Percentiles rank a stretch among this genome's conserved stretches.
Evolutionary conservation across 225 moss, liverwort and hornwort genomes (phyloP).

Genomic region (Anthoceros angustus): DNA sequence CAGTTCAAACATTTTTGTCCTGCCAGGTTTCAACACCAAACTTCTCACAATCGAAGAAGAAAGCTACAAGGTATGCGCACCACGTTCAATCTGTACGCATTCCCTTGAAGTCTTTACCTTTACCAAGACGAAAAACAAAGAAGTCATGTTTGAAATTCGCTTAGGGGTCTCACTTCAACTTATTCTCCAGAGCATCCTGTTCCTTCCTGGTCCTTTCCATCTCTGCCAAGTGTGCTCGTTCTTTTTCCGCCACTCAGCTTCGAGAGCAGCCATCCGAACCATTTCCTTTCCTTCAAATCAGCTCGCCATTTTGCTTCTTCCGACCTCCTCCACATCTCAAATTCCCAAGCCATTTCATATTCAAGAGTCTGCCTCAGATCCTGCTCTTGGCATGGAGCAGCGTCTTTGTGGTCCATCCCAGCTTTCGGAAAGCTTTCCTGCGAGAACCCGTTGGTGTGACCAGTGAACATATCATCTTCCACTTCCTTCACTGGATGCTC

Average conservation of each 20-base stretch:
- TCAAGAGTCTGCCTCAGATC: conserved; percentile 21
- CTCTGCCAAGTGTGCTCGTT: conserved; percentile 24
- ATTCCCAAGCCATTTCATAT: conserved; percentile 58
- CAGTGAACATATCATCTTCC: too few relatives aligned
- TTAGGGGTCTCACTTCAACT: conserved; percentile 26
- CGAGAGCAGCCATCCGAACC: conserved; percentile 23
- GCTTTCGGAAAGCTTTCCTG: too few relatives aligned
- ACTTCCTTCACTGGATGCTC: too few relatives aligned
- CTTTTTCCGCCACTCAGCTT: conserved; percentile 37
- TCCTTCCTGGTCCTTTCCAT: conserved; percentile 30
- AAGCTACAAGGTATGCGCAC: too few relatives aligned
- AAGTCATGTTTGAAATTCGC: background rate
- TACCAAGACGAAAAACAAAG: background rate
- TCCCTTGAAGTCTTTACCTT: background rate
- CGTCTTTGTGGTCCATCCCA: background rate
- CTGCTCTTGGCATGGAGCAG: conserved; percentile 5
- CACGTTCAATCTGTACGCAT: too few relatives aligned
- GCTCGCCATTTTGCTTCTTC: conserved; percentile 45
- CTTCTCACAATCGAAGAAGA: too few relatives aligned
- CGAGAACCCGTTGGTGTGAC: too few relatives aligned
- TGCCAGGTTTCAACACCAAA: conserved; percentile 5
- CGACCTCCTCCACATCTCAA: conserved; percentile 54
- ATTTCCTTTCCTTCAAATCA: conserved; percentile 38
- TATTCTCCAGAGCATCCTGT: conserved; percentile 36
- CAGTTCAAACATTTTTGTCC: conserved; percentile 37